phyloP scores from a whole-genome alignment of 352 stramenopile species.

The Thraustotheca clavata region DNA sequence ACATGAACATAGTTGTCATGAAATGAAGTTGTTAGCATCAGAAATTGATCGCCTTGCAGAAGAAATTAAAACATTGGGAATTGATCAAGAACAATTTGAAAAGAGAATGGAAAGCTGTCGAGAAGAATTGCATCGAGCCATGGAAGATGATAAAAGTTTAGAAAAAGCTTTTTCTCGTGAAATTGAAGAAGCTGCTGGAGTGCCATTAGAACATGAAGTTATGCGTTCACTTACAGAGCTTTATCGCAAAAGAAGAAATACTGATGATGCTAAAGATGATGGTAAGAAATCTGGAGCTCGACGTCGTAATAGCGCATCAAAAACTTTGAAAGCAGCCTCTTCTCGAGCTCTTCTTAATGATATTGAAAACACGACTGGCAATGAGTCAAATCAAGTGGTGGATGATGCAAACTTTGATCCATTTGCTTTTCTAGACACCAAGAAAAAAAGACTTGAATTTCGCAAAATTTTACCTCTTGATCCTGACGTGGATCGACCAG shows the following conservation, averaged over 20 bases:
- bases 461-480: conserved; percentile 53
- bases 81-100: conserved; percentile 42
- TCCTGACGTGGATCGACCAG: conserved; percentile 54
- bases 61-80: conserved; percentile 25
- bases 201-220: conserved; percentile 64
- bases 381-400: neutral
- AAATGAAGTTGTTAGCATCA: conserved; percentile 26
- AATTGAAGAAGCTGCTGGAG: conserved; percentile 50
- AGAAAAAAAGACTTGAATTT: conserved; percentile 22
- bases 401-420: conserved; percentile 32
- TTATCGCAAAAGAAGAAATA: conserved; percentile 57
- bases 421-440: conserved; percentile 49
- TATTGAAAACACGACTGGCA: conserved; percentile 34
- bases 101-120: conserved; percentile 41
- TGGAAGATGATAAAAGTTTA: conserved; percentile 57
- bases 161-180: conserved; percentile 58
- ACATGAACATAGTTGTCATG: conserved; percentile 39
- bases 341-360: neutral
- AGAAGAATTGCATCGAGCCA: conserved; percentile 53
- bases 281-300: conserved; percentile 6
- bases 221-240: conserved; percentile 65
- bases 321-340: neutral
- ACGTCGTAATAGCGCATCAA: conserved; percentile 28
- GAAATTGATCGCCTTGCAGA: conserved; percentile 24
- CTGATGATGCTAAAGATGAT: conserved; percentile 31